Evolutionary conservation across 345 rosid genomes (phyloP), one percentile per base, ranked within the genome.

Genomic region (Eucalyptus tenuipes): DNA sequence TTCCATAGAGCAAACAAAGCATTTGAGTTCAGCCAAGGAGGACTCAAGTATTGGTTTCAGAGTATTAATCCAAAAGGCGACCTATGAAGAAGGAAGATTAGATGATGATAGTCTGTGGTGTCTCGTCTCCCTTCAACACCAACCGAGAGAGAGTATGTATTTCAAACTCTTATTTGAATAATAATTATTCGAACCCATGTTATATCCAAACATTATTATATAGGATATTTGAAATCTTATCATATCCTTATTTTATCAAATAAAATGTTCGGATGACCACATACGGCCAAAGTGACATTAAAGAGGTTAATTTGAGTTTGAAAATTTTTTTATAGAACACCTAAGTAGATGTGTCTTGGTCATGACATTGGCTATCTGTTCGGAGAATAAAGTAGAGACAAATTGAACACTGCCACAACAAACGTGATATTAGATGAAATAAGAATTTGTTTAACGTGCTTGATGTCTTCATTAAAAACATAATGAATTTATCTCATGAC

Each of bases 1-100:
- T 68, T 87, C 24, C 44, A 44, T 33, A 4, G 85, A 49, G 33
- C 49, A 5, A 91, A 59, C 15, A 59, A 59, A 25, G 66, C n/a
- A 59, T 11, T 59, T 88, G 82, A 93, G 89, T 91, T 90, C 92
- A 47, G 86, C 85, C 48, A 91, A 93, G 53, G 90, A 90, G 50
- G 94, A 96, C 61, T 85, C 88, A 1, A 87, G 71, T 79, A 86
- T 88, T 61, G 91, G 82, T 90, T 90, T 92, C 11, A 55, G 50
- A 7, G 44, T 42, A 61, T 4, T 24, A 25, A 57, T 10, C 64
- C 64, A 25, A 29, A 57, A 25, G 12, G 13, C n/a, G 13, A 25
- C 64, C 64, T 57, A 29, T 6, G 14, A 11, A 25, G 7, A 5
- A 57, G 64, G 64, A 25, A 25, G n/a, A 57, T 57, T 57, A 29